Base-by-base conservation (phyloP, 179 eudicot genomes). In the Spergularia azorica region DNA sequence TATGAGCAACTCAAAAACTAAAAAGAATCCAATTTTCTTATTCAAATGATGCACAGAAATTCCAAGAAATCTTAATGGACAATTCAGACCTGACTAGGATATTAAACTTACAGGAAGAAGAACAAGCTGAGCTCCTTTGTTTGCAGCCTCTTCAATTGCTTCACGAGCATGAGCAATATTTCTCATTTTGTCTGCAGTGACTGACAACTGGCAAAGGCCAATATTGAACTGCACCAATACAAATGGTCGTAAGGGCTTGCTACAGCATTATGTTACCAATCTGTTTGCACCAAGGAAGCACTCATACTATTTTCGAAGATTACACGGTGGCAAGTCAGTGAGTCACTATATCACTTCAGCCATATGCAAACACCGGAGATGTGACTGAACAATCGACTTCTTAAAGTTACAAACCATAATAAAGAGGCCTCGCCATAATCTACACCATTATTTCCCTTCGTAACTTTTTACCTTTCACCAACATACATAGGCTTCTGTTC, bases 91-190 rank as follows among this genome's bases (percentile, higher is more conserved):
- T 38, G 74, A 54, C 43, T 41, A 17, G 21, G 43, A 6, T n/a
- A 32, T 66, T 41, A n/a, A 68, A 72, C 90, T 83, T 83, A 92
- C 96, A 66, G 94, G 96, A 76, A 93, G 84, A 76, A 93, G 80
- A 83, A 89, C 90, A 74, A 93, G 94, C 80, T 87, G 81, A 54
- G 96, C 92, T 68, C 94, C 96, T 85, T 84, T 90, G 63, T 81
- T 76, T 21, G 91, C 94, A 77, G 96, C 97, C 79, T 91, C 91
- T 64, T 83, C 85, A 20, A 93, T 80, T 10, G 91, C 94, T 72
- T 82, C 68, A 38, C 90, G 86, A 55, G 97, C 97, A 84, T 89
- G 97, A 72, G 80, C 83, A 70, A 93, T 93, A 73, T 93, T 93
- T 76, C 87, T 87, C 84, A 78, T 85, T 80, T 93, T 93, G 82